Base-by-base conservation (phyloP, 352 stramenopile genomes). In the Aphanomyces euteiches region DNA sequence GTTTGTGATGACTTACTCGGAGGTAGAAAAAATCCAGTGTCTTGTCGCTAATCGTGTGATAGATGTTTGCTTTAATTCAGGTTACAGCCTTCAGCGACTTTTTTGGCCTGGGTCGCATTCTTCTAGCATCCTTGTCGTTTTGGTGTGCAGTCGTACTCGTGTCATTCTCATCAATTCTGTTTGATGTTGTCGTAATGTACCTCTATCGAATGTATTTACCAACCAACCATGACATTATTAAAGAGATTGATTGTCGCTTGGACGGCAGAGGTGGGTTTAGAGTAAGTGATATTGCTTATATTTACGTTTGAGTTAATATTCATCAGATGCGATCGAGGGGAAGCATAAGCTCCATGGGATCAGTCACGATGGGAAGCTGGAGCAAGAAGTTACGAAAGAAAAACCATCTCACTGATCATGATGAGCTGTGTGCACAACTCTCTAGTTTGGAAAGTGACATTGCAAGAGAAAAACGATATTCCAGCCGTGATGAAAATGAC, bases 121-220 rank as follows among this genome's bases (percentile, higher is more conserved):
- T 95, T 0, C 90, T 92, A 47, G 43, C 47, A 0, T 77, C 90
- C 19, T 60, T 47, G 17, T 64, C 78, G 21, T 93, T 85, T 69
- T 95, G 85, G 85, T 65, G 83, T 0, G 56, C 86, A 19, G 72
- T 95, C 2, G 66, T 92, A 5, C 86, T 90, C 65, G 83, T 85
- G 2, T 80, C 83, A 0, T 72, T 93, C 7, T 70, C 83, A 2
- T 90, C 80, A 19, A 71, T 95, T 8, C 78, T 73, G 13, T 74
- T 86, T 5, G 84, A 95, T 58, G 59, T 90, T 43, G 78, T 82
- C 8, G 74, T 90, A 43, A 80, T 87, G 72, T 95, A 93, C 67
- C 45, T 95, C 41, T 85, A 85, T 60, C 82, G 90, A 64, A 95
- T 93, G 85, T 93, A 93, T 37, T 66, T 95, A 47, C 85, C 87